A percentile compares a stretch with the other conserved stretches of the same genome.
These are phyloP conservation scores for Vicia sativa DNA, from an alignment of 306 rosid genomes.

Conservation along the genomic window DNA sequence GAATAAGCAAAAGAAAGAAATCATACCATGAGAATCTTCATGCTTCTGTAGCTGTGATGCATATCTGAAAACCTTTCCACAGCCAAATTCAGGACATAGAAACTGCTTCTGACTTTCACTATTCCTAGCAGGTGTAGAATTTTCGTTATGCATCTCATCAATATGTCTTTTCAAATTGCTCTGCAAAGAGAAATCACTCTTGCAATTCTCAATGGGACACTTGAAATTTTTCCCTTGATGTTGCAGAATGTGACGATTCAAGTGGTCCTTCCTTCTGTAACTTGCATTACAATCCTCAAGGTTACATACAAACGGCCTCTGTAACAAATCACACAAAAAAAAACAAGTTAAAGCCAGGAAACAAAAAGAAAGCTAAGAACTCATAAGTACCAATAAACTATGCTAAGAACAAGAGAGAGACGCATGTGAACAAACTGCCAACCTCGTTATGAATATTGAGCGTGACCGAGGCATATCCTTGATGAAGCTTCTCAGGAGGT, in stretches of 20 bases:
- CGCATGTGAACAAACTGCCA: conserved; percentile 45
- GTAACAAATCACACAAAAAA: conserved; percentile 36
- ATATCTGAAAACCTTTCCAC: conserved; percentile 72
- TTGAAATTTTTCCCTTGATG: conserved; percentile 69
- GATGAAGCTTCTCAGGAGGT: conserved; percentile 99
- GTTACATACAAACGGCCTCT: conserved; percentile 69
- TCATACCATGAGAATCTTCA: conserved; percentile 76
- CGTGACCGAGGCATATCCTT: conserved; percentile 80
- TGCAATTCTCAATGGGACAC: conserved; percentile 71
- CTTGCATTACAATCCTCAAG: conserved; percentile 71
- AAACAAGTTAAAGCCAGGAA: neutral
- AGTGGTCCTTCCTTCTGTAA: conserved; percentile 90
- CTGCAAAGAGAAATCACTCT: conserved; percentile 50
- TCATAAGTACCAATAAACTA: neutral
- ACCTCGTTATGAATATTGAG: conserved; percentile 51
- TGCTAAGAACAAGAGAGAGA: conserved; percentile 23
- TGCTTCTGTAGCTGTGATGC: conserved; percentile 63
- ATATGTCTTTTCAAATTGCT: conserved; percentile 66
- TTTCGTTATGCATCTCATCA: conserved; percentile 54
- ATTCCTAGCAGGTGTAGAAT: conserved; percentile 21
- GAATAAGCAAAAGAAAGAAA: neutral
- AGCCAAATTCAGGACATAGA: conserved; percentile 67
- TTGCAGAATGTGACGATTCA: conserved; percentile 74
- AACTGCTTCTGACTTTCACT: conserved; percentile 47
- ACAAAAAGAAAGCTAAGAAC: neutral